Percentiles rank a stretch among this genome's conserved stretches.
Conservation (phyloP, 2,329 filamentous ascomycete species). For the Proliferodiscus dingleyae region DNA sequence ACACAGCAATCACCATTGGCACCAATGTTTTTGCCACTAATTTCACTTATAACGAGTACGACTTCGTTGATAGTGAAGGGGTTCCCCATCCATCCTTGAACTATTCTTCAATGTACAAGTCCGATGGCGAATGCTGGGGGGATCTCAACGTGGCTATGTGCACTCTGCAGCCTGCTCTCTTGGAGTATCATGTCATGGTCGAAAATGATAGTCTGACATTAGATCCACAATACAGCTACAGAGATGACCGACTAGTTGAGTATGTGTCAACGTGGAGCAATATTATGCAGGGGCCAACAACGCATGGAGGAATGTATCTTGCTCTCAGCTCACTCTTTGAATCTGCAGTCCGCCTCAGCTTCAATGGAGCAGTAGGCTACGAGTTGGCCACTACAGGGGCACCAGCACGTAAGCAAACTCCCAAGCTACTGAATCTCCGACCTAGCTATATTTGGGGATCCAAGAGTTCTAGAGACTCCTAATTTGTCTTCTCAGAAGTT, state of each 20-base stretch:
- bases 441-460: too few species aligned
- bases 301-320: slow-evolving; percentile 3
- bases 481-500: too few species aligned
- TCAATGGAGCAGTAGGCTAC: slow-evolving; percentile 2
- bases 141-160: not conserved
- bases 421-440: too few species aligned
- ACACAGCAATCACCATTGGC: not conserved
- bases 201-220: slow-evolving; percentile 1
- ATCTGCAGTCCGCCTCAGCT: not conserved
- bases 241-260: slow-evolving; percentile 1
- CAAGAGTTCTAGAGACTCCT: too few species aligned
- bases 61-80: not conserved
- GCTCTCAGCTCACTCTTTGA: not conserved
- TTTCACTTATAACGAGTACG: slow-evolving; percentile 1
- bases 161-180: not conserved
- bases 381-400: not conserved
- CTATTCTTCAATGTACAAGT: slow-evolving; percentile 2
- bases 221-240: not conserved
- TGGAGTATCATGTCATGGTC: slow-evolving; percentile 1
- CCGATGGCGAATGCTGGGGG: slow-evolving; percentile 1
- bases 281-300: not conserved
- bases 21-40: slow-evolving; percentile 2
- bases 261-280: not conserved
- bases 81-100: not conserved
- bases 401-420: too few species aligned